phyloP scores from a whole-genome alignment of 306 rosid species.

The Begonia fuchsioides region DNA sequence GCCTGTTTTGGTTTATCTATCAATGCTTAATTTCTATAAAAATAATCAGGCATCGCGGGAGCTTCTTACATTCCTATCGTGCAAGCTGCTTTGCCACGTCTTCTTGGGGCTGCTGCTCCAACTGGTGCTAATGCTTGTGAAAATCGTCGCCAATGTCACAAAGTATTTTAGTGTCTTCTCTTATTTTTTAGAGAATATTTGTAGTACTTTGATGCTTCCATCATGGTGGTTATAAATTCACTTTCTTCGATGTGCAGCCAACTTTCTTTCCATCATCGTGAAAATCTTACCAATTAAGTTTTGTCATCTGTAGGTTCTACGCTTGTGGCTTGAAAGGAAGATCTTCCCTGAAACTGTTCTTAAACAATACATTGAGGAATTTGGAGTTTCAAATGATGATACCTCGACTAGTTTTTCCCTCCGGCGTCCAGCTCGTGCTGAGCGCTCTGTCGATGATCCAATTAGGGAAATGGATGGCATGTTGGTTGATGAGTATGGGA shows the following conservation, averaged over 20 bases:
- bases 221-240: not conserved
- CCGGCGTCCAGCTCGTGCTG: conserved; percentile 95
- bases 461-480: conserved; percentile 99
- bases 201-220: no score
- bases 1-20: no score
- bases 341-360: conserved; percentile 74
- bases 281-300: no score
- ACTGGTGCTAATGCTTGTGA: conserved; percentile 83
- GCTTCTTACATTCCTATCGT: conserved; percentile 86
- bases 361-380: conserved; percentile 81
- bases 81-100: conserved; percentile 97
- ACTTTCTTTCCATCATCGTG: no score
- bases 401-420: conserved; percentile 40
- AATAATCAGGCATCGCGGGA: conserved; percentile 71
- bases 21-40: no score
- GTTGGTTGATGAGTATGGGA: conserved; percentile 99
- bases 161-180: conserved; percentile 31
- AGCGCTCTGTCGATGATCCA: conserved; percentile 95
- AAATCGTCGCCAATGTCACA: conserved; percentile 97
- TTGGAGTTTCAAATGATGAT: conserved; percentile 82
- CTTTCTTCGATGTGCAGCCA: not conserved
- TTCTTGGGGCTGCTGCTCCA: conserved; percentile 97
- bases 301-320: conserved; percentile 46
- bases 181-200: not conserved
- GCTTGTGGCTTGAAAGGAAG: conserved; percentile 96